Percentiles rank a stretch among this genome's conserved stretches.
These are phyloP conservation scores for Ambrosia artemisiifolia DNA, from an alignment of 129 eudicot genomes.

Conservation along the genomic window DNA sequence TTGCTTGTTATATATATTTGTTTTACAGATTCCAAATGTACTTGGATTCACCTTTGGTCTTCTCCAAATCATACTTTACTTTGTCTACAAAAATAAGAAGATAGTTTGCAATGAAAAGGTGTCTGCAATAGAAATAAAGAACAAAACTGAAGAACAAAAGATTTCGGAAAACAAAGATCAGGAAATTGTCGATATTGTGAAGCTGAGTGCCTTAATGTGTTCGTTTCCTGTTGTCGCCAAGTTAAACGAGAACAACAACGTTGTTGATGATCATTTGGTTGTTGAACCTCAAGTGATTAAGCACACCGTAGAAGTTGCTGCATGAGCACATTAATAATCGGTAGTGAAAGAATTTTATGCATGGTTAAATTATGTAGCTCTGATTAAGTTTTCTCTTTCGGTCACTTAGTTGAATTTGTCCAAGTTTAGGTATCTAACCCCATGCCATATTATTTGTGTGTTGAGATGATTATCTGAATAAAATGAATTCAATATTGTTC, in stretches of 20 bases:
- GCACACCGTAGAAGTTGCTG: constrained; percentile 31
- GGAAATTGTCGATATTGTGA: constrained; percentile 48
- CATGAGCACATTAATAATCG: background rate
- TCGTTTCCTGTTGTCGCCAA: constrained; percentile 34
- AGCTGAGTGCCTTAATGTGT: constrained; percentile 39
- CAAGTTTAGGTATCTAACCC: constrained; percentile 26
- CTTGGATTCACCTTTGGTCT: constrained; percentile 60
- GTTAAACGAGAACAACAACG: constrained; percentile 8
- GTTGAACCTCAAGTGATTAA: constrained; percentile 11
- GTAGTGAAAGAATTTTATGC: background rate
- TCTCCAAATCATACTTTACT: constrained; percentile 55
- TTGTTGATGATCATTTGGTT: constrained; percentile 13
- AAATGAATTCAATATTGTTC: constrained; percentile 27
- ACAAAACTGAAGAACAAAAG: constrained; percentile 21
- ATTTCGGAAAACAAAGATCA: constrained; percentile 25
- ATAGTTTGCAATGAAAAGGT: constrained; percentile 32
- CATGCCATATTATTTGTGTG: constrained; percentile 28
- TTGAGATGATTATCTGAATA: constrained; percentile 19
- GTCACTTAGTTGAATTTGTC: constrained; percentile 23
- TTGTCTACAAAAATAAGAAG: constrained; percentile 45
- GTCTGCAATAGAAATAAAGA: constrained; percentile 25
- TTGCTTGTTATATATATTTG: background rate
- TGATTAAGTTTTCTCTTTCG: constrained; percentile 1
- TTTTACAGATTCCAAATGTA: constrained; percentile 55
- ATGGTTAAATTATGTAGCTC: constrained; percentile 20